These are phyloP conservation scores for Trypanosomatidae sp. DNA, from an alignment of 208 protist species.

Conservation along the genomic window DNA sequence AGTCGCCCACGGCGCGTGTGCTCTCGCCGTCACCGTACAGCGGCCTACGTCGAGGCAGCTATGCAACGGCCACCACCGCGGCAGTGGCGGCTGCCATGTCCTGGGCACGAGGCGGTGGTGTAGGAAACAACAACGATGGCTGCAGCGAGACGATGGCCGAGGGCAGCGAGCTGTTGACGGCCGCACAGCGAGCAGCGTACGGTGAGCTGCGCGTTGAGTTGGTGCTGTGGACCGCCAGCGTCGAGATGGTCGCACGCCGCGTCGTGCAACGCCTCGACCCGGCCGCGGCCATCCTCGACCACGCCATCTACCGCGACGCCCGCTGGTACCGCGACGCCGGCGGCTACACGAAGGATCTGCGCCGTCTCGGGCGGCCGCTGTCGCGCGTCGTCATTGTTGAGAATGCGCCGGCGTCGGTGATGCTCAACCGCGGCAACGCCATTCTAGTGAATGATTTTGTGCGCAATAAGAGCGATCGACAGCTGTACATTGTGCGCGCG, in stretches of 20 bases:
- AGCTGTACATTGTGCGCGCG: conserved; percentile 51
- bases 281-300: conserved; percentile 46
- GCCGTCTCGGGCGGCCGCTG: conserved; percentile 55
- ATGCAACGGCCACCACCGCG: too few species aligned
- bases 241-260: conserved; percentile 53
- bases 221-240: conserved; percentile 83
- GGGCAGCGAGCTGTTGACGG: neutral
- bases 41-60: neutral
- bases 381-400: conserved; percentile 79
- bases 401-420: conserved; percentile 77
- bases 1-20: too few species aligned
- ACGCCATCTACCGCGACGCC: conserved; percentile 71
- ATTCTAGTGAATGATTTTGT: conserved; percentile 85
- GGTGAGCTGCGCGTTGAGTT: conserved; percentile 52
- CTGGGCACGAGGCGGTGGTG: too few species aligned
- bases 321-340: conserved; percentile 72
- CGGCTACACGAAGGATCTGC: conserved; percentile 82
- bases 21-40: neutral
- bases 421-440: conserved; percentile 58
- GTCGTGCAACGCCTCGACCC: conserved; percentile 70
- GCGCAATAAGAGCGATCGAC: conserved; percentile 39
- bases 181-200: neutral
- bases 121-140: too few species aligned
- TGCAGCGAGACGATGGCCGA: too few species aligned
- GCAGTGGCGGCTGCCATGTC: too few species aligned